Evolutionary conservation across 106 monocot species (phyloP).

Genomic region (Dendrobium chrysotoxum): DNA sequence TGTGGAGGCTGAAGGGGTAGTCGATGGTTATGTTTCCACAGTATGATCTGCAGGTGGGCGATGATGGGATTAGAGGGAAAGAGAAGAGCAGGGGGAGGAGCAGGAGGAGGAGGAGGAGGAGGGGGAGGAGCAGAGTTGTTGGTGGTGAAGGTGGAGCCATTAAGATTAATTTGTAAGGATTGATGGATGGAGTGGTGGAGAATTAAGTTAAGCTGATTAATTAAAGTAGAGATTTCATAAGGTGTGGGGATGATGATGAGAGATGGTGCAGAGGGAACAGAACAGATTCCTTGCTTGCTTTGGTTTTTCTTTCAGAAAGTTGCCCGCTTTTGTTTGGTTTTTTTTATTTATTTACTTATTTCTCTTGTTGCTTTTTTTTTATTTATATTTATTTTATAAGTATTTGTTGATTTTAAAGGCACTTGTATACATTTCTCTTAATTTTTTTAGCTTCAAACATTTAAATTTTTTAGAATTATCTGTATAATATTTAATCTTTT

Average conservation of each 20-base stretch:
- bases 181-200: background rate
- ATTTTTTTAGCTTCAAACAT: no score
- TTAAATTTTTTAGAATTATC: no score
- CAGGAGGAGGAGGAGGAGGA: background rate
- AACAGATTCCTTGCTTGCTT: background rate
- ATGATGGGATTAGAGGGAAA: background rate
- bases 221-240: background rate
- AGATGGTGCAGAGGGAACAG: background rate
- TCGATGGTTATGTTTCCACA: conserved; percentile 62
- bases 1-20: conserved; percentile 54
- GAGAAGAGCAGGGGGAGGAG: background rate
- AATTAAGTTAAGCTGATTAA: background rate
- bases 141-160: conserved; percentile 1
- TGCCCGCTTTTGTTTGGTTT: background rate
- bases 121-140: background rate
- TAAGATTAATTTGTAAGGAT: background rate
- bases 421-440: no score
- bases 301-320: no score
- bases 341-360: background rate
- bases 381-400: no score
- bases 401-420: no score
- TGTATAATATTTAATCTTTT: no score
- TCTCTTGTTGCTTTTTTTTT: background rate
- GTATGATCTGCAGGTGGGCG: conserved; percentile 32
- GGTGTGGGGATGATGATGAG: background rate